These are phyloP conservation scores for Pythium periplocum DNA, from an alignment of 352 stramenopile genomes.

Conservation along the genomic window DNA sequence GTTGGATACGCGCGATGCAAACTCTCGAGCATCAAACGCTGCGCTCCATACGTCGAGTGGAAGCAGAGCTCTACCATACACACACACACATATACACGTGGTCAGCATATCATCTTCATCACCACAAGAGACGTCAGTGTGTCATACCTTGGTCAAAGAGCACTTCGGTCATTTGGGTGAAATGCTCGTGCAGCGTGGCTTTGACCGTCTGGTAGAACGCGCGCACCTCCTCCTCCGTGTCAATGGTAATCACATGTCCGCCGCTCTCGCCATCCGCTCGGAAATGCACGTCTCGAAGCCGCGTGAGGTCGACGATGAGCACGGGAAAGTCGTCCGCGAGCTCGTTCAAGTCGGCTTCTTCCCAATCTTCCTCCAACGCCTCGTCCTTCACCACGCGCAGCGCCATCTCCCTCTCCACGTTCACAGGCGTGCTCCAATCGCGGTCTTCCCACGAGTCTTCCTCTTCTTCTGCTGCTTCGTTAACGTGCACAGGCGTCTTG, in stretches of 20 bases:
- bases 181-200: conserved; percentile 24
- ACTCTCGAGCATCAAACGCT: conserved; percentile 19
- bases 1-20: conserved; percentile 18
- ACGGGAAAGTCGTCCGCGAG: conserved; percentile 37
- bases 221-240: conserved; percentile 19
- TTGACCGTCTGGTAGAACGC: conserved; percentile 27
- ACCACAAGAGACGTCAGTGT: neutral
- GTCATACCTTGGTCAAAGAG: conserved; percentile 31
- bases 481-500: neutral
- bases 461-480: conserved; percentile 4
- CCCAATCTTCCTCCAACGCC: conserved; percentile 11
- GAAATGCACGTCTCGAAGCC: conserved; percentile 28
- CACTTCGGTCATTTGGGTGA: conserved; percentile 28
- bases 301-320: conserved; percentile 31
- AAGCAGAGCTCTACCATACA: conserved; percentile 18
- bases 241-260: conserved; percentile 9
- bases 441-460: conserved; percentile 16
- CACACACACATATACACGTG: conserved; percentile 2
- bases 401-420: conserved; percentile 9
- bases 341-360: conserved; percentile 14
- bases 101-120: neutral
- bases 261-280: conserved; percentile 5
- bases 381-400: neutral
- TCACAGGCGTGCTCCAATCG: conserved; percentile 3
- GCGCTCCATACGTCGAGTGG: conserved; percentile 29